Percentiles rank a stretch among this genome's conserved stretches.
Conservation (phyloP, 106 monocot genomes). For the Ottelia alismoides region DNA sequence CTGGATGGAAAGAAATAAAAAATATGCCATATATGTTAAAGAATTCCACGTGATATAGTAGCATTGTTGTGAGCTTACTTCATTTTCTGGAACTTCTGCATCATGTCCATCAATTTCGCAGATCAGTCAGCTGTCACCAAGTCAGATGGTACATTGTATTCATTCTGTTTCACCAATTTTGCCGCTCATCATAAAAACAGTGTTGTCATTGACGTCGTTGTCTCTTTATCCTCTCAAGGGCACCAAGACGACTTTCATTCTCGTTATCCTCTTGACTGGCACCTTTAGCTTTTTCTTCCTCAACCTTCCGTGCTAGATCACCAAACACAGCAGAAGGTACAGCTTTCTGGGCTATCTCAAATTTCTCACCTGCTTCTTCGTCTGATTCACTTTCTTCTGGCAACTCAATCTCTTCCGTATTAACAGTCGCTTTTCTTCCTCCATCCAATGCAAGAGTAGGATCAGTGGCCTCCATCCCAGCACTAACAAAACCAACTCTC, state of each 20-base stretch:
- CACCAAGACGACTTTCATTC: conserved; percentile 39
- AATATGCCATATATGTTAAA: too few relatives aligned
- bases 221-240: conserved; percentile 91
- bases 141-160: too few relatives aligned
- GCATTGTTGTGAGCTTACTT: too few relatives aligned
- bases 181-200: too few relatives aligned
- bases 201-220: conserved; percentile 39
- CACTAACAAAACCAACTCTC: conserved; percentile 65
- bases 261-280: conserved; percentile 29
- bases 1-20: too few relatives aligned
- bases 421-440: conserved; percentile 24
- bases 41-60: too few relatives aligned
- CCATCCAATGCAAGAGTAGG: conserved; percentile 17
- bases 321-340: conserved; percentile 88
- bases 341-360: conserved; percentile 67
- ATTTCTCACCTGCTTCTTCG: conserved; percentile 24
- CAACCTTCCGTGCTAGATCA: conserved; percentile 46
- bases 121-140: too few relatives aligned
- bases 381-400: conserved; percentile 78
- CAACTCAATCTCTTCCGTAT: conserved; percentile 83
- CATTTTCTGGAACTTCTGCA: too few relatives aligned
- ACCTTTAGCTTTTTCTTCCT: conserved; percentile 18
- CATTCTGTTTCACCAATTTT: too few relatives aligned
- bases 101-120: too few relatives aligned
- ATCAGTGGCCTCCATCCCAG: conserved; percentile 47